phyloP scores from a whole-genome alignment of 2,329 filamentous ascomycete species.

The Verticillium dahliae region DNA sequence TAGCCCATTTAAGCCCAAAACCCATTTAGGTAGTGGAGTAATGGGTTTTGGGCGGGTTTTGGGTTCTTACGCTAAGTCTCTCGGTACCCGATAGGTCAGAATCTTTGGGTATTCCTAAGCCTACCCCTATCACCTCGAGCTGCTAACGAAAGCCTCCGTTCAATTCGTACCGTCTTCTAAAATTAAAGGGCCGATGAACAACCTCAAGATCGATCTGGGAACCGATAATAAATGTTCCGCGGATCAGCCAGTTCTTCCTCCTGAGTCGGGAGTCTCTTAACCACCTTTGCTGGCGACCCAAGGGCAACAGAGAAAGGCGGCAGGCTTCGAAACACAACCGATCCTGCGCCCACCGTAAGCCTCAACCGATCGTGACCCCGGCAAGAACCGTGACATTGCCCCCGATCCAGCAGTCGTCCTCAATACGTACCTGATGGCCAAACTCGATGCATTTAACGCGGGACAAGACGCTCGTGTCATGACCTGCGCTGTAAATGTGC shows the following conservation, averaged over 20 bases:
- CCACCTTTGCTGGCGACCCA: slow-evolving; percentile 26
- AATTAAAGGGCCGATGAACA: not conserved
- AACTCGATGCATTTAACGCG: slow-evolving; percentile 41
- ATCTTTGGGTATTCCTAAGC: no score
- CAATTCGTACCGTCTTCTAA: no score
- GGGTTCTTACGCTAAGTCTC: no score
- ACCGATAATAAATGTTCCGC: slow-evolving; percentile 5
- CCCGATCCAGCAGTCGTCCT: slow-evolving; percentile 40
- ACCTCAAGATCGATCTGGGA: not conserved
- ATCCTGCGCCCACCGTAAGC: slow-evolving; percentile 30
- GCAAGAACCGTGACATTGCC: slow-evolving; percentile 35
- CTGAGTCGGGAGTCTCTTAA: slow-evolving; percentile 13
- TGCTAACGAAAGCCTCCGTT: no score
- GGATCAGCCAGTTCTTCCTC: slow-evolving; percentile 7
- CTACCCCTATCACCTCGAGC: no score
- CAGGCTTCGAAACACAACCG: slow-evolving; percentile 30
- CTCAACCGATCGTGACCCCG: slow-evolving; percentile 31
- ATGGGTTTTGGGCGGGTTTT: no score
- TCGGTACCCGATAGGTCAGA: no score
- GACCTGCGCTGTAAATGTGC: slow-evolving; percentile 43
- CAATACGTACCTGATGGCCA: slow-evolving; percentile 38
- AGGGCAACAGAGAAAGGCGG: slow-evolving; percentile 27
- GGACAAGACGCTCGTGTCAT: slow-evolving; percentile 41
- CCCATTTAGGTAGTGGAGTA: no score
- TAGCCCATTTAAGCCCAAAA: no score